Base-by-base conservation (phyloP, 2,329 filamentous ascomycete species). In the Ophiognomonia clavigignenti-juglandacearum region DNA sequence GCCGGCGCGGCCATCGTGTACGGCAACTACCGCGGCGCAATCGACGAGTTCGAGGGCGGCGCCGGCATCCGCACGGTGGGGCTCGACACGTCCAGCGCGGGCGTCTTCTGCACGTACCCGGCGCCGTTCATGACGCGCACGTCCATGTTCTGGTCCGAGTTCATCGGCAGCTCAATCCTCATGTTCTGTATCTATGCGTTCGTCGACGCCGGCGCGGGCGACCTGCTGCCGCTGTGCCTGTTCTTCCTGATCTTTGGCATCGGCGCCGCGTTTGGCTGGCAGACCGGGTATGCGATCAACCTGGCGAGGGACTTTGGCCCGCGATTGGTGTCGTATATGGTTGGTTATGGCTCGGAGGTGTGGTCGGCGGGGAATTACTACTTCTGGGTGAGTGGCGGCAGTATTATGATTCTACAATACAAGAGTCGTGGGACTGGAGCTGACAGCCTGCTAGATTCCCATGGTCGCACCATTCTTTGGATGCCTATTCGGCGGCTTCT, bases 271-370 rank as follows among this genome's bases (percentile, higher is more conserved):
- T 88, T 86, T 57, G 85, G 85, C 6, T 88, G 82, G 82, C 78
- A 88, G 62, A 89, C 85, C 1, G 84, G 85, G 31, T 89, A 86
- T 64, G 85, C 84, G 14, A 86, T 88, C 54, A 88, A 88, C 57
- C 64, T 86, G 35, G 85, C 83, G 29, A 74, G 85, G 63, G 85
- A 89, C 54, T 85, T 88, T 59, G 82, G 83, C 1, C 84, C 84
- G 9, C 71, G 85, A 10, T 62, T 88, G 36, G 77, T 85, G 52
- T 77, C 78, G 1, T 85, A 81, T 59, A 77, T 82, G 59, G 56
- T 88, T 45, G 85, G 85, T 2, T 88, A 89, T 58, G 82, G 82
- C 1, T 63, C 62, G 40, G 74, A 83, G 41, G 84, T 88, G 0
- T 88, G 82, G 80, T 74, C 71, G 9, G 77, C 80, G 1, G 83